Percentiles rank a stretch among this genome's conserved stretches.
Conservation (phyloP, 2,329 filamentous ascomycete species). For the Talaromyces sp. region DNA sequence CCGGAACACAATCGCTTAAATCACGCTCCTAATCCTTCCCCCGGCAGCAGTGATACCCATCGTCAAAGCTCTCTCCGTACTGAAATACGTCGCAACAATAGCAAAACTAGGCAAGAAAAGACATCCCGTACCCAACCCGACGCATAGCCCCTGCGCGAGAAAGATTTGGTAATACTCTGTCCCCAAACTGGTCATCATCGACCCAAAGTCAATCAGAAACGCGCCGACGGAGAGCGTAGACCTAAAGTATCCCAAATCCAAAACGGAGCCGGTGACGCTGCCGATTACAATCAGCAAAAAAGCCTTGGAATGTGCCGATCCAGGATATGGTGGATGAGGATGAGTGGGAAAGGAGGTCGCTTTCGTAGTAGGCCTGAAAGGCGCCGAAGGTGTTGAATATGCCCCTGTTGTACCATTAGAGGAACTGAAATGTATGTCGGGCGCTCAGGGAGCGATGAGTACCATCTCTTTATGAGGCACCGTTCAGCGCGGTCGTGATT, state of each 20-base stretch:
- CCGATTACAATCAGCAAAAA: conserved; percentile 50
- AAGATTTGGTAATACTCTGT: conserved; percentile 22
- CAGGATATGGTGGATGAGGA: conserved; percentile 49
- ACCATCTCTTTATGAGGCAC: conserved; percentile 23
- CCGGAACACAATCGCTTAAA: not conserved
- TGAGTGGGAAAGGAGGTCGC: conserved; percentile 33
- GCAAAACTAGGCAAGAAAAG: conserved; percentile 65
- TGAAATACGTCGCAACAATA: conserved; percentile 66
- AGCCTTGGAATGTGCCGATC: conserved; percentile 50
- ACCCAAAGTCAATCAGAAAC: conserved; percentile 35
- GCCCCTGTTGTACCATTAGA: conserved; percentile 27
- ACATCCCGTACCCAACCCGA: conserved; percentile 28
- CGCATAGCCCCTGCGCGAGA: not conserved
- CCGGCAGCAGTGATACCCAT: conserved; percentile 62
- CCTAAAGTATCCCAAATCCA: conserved; percentile 47
- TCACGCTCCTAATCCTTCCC: conserved; percentile 39
- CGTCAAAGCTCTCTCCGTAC: conserved; percentile 55
- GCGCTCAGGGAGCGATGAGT: conserved; percentile 16
- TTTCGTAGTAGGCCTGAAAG: conserved; percentile 52
- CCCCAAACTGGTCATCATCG: conserved; percentile 22
- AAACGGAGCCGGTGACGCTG: conserved; percentile 51
- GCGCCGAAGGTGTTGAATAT: conserved; percentile 49
- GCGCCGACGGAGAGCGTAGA: conserved; percentile 44
- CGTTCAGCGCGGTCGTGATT: not conserved
- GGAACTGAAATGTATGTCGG: too few relatives aligned